Base-by-base conservation (phyloP, 768 basidiomycete species). In the Naganishia antarctica region DNA sequence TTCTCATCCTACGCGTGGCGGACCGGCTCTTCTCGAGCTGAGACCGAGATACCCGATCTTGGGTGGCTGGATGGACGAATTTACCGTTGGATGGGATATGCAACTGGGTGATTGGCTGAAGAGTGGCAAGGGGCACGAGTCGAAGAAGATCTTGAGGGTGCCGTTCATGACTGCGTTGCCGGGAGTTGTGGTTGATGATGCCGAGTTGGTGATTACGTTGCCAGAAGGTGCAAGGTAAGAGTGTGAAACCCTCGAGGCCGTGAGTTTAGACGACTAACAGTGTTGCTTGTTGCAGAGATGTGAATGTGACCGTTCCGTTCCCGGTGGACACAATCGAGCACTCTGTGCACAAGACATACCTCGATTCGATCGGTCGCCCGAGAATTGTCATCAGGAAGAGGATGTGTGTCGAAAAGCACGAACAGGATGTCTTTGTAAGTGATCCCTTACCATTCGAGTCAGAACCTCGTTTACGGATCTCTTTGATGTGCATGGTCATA, bases 41-140 rank as follows among this genome's bases (percentile, higher is more conserved):
- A 82, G 82, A 43, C 94, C 96, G 0, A 84, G 96, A 47, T 99
- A 92, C 77, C 96, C 96, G 32, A 72, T 99, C 47, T 76, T 98
- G 70, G 96, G 96, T 31, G 91, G 94, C 45, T 99, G 96, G 96
- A 98, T 96, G 73, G 98, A 94, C 77, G 86, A 81, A 45, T 98
- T 93, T 80, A 91, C 90, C 5, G 81, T 97, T 3, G 96, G 96
- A 1, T 99, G 89, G 83, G 92, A 97, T 70, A 82, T 89, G n/a
- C 87, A 87, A 29, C 82, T 91, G 49, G 83, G 79, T n/a, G 77
- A 77, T 32, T 75, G 68, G n/a, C 45, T 80, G 84, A 90, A 74
- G 86, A 59, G 23, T 34, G 58, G 84, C 11, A 84, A 83, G 16
- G 82, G 81, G 64, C 88, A 84, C 70, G 85, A 89, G 69, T 81